phyloP scores from a whole-genome alignment of 192 early-diverging fungal species.

The Gamsiella multidivaricata region DNA sequence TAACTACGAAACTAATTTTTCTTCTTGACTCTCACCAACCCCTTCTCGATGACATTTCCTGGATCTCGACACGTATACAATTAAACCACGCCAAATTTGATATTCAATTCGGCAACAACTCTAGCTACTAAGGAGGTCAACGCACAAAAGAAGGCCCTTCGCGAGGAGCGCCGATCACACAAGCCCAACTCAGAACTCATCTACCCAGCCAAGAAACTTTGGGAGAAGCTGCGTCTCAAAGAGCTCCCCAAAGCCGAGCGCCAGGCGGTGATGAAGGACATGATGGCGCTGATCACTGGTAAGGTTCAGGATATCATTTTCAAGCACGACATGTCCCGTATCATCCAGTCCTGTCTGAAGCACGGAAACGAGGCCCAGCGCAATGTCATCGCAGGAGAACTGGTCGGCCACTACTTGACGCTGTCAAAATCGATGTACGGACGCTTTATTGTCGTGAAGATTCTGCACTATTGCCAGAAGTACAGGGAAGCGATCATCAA shows the following conservation, averaged over 20 bases:
- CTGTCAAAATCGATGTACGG: slow-evolving; percentile 86
- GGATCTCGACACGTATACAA: not conserved
- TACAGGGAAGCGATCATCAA: slow-evolving; percentile 77
- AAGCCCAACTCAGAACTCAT: slow-evolving; percentile 80
- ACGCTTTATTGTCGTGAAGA: slow-evolving; percentile 86
- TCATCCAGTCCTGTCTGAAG: slow-evolving; percentile 93
- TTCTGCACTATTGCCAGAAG: slow-evolving; percentile 85
- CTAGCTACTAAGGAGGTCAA: slow-evolving; percentile 61
- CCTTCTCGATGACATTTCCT: not conserved
- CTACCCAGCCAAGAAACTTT: slow-evolving; percentile 77
- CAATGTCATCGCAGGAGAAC: slow-evolving; percentile 81
- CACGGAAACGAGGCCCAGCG: slow-evolving; percentile 84
- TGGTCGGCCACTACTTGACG: slow-evolving; percentile 79
- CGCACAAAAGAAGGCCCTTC: slow-evolving; percentile 65
- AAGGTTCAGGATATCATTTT: slow-evolving; percentile 89
- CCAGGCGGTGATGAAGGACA: slow-evolving; percentile 72
- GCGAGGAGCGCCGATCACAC: slow-evolving; percentile 69
- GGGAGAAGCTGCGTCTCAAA: slow-evolving; percentile 87
- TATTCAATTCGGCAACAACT: not conserved
- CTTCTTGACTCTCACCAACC: no score
- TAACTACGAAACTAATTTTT: no score
- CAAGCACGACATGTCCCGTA: slow-evolving; percentile 95
- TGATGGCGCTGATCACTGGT: slow-evolving; percentile 86
- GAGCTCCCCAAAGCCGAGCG: slow-evolving; percentile 74
- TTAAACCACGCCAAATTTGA: not conserved